Percentiles rank a stretch among this genome's conserved stretches.
Conservation (phyloP, 2,329 filamentous ascomycete genomes). For the Fusarium liriodendri region DNA sequence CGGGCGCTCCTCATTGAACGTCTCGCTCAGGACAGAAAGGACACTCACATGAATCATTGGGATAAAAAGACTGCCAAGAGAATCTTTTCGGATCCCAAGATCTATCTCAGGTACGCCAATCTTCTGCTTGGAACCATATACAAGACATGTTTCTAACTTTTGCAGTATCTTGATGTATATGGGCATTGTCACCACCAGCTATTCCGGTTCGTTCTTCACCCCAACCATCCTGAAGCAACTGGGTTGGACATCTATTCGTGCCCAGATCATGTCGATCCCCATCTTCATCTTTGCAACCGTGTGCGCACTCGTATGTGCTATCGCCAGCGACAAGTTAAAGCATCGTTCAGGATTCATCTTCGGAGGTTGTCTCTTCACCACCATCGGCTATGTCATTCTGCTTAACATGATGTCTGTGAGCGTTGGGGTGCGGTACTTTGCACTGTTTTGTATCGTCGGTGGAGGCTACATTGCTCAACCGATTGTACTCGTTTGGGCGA, state of each 20-base stretch:
- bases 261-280: conserved; percentile 5
- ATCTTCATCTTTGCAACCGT: conserved; percentile 1
- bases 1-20: not conserved
- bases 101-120: not conserved
- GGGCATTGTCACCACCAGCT: conserved; percentile 3
- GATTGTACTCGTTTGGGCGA: not conserved
- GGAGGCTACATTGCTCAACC: conserved; percentile 1
- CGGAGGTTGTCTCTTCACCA: conserved; percentile 1
- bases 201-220: not conserved
- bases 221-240: conserved; percentile 1
- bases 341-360: conserved; percentile 23
- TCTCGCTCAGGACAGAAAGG: conserved; percentile 13
- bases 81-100: not conserved
- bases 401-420: conserved; percentile 4
- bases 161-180: not conserved
- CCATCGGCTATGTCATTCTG: conserved; percentile 13
- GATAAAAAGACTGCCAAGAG: conserved; percentile 6
- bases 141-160: not conserved
- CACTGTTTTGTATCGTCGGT: conserved; percentile 10
- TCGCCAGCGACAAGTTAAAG: not conserved
- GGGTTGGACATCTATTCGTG: not conserved
- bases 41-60: conserved; percentile 21
- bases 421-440: conserved; percentile 22
- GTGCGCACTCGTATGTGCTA: not conserved
- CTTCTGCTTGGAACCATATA: too few relatives aligned